These are phyloP conservation scores for Spirogloea muscicola DNA, from an alignment of 139 green algal genomes.

Conservation along the genomic window DNA sequence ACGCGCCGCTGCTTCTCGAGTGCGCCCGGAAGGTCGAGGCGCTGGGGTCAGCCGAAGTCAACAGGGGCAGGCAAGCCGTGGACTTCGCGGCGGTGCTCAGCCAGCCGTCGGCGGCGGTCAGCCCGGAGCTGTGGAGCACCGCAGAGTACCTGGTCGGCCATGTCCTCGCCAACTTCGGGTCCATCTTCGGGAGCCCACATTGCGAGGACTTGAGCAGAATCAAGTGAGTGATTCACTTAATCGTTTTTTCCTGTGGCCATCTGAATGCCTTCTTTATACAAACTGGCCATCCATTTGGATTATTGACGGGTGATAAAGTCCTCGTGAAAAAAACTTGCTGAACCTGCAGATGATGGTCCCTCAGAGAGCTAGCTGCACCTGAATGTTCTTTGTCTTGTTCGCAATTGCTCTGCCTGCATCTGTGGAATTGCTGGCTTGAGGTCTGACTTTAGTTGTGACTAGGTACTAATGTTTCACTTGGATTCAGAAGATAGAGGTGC, in stretches of 20 bases:
- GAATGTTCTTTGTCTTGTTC: background rate
- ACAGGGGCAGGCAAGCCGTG: background rate
- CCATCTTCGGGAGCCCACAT: constrained; percentile 4
- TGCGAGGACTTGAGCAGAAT: background rate
- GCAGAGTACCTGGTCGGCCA: constrained; percentile 3
- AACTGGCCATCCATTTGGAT: background rate
- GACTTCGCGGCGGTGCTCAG: background rate
- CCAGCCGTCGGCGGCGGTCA: background rate
- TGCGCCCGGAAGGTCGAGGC: constrained; percentile 28
- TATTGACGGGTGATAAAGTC: background rate
- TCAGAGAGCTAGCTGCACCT: background rate
- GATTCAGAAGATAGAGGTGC: no score
- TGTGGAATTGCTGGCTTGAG: no score
- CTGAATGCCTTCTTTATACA: background rate
- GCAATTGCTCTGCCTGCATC: no score
- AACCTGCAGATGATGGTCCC: background rate
- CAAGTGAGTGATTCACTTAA: background rate
- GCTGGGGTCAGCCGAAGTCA: background rate
- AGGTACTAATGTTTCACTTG: background rate
- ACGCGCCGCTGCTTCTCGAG: constrained; percentile 20
- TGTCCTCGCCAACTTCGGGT: constrained; percentile 7
- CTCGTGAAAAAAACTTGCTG: background rate
- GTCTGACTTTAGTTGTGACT: background rate
- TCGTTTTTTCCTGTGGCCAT: background rate
- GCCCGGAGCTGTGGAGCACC: constrained; percentile 11